These are phyloP conservation scores for Ogataea dorogensis DNA, from an alignment of 805 yeast species.

Conservation along the genomic window DNA sequence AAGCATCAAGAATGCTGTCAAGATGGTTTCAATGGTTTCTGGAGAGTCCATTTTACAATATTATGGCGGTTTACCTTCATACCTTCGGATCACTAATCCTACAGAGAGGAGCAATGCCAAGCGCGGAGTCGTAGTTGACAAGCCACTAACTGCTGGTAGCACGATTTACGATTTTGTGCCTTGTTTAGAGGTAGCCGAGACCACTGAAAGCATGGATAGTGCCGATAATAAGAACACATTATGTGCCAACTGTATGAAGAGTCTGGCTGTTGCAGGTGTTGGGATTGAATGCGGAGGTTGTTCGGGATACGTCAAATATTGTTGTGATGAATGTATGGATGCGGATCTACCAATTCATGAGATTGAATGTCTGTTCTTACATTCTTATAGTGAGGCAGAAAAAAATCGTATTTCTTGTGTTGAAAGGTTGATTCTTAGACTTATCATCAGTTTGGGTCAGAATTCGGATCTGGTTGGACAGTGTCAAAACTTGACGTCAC, in stretches of 20 bases:
- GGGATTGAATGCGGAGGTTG: constrained; percentile 10
- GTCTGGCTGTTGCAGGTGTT: constrained; percentile 2
- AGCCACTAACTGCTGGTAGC: constrained; percentile 3
- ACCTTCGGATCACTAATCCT: constrained; percentile 12
- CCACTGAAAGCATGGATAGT: constrained; percentile 11
- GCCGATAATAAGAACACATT: constrained; percentile 10
- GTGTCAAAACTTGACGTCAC: constrained; percentile 24
- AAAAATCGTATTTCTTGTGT: constrained; percentile 13
- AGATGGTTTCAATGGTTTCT: constrained; percentile 4
- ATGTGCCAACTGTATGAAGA: constrained; percentile 19
- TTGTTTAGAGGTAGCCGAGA: constrained; percentile 16
- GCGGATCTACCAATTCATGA: constrained; percentile 14
- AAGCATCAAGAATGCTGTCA: constrained; percentile 11
- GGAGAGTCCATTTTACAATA: constrained; percentile 6
- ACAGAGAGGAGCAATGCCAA: constrained; percentile 13
- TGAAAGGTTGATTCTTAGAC: constrained; percentile 14
- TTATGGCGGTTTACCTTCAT: constrained; percentile 8
- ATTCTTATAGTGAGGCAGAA: constrained; percentile 1
- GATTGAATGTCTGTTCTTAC: constrained; percentile 17
- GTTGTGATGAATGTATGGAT: constrained; percentile 17
- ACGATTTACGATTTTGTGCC: constrained; percentile 11
- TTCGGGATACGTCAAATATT: constrained; percentile 18
- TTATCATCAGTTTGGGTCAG: constrained; percentile 7
- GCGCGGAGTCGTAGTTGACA: constrained; percentile 9
- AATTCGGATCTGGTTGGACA: constrained; percentile 10